Conservation (phyloP, 2,329 filamentous ascomycete species). For the Xylariaceae sp. region DNA sequence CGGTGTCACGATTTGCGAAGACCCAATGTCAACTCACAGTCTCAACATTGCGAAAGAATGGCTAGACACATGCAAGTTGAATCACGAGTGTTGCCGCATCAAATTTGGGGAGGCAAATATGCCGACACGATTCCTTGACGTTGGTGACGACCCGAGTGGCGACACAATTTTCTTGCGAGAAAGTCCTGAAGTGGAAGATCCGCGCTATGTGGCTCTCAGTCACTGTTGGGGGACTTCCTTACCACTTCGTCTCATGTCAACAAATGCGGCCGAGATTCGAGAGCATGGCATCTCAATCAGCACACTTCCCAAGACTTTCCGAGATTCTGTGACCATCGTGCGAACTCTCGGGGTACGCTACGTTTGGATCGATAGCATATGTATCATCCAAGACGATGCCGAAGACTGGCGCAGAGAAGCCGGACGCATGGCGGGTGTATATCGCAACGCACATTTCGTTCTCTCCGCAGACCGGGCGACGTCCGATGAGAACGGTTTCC, state of each 20-base stretch:
- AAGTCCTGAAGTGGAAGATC: background rate
- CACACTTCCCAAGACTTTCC: background rate
- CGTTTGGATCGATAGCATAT: conserved; percentile 12
- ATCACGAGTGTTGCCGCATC: conserved; percentile 1
- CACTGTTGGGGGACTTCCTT: background rate
- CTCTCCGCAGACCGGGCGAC: conserved; percentile 7
- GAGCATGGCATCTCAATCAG: background rate
- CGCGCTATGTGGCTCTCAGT: background rate
- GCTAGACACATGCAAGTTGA: background rate
- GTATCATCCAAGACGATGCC: conserved; percentile 4
- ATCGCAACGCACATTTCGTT: conserved; percentile 10
- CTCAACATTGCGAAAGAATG: background rate
- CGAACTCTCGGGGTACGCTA: conserved; percentile 8
- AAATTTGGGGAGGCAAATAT: background rate
- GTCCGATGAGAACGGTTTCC: conserved; percentile 10
- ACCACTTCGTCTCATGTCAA: background rate
- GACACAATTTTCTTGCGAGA: background rate
- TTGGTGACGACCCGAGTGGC: background rate
- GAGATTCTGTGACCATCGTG: background rate
- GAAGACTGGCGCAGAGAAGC: conserved; percentile 13
- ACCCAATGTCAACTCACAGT: background rate
- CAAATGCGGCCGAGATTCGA: background rate
- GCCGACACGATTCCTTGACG: conserved; percentile 2
- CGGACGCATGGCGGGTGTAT: conserved; percentile 8
- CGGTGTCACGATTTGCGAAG: background rate